Conservation (phyloP, 2,329 filamentous ascomycete genomes). For the Xylaria sp. region DNA sequence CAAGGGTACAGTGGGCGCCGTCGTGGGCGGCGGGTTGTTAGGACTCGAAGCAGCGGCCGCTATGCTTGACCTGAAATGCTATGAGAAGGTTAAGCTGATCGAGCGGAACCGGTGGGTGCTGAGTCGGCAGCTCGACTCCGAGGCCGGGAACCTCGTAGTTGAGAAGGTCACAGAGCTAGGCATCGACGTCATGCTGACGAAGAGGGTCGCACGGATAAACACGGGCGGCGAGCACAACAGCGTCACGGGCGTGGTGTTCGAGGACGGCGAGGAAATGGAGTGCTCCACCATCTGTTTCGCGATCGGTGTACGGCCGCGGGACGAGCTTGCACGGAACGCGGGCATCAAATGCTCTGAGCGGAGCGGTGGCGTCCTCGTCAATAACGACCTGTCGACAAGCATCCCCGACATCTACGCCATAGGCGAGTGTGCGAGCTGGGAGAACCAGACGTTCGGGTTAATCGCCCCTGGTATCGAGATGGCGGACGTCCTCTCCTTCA, state of each 20-base stretch:
- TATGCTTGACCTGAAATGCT: slow-evolving; percentile 83
- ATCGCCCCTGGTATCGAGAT: slow-evolving; percentile 92
- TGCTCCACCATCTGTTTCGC: slow-evolving; percentile 88
- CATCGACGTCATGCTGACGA: slow-evolving; percentile 79
- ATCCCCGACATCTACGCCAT: slow-evolving; percentile 79
- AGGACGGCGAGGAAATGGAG: slow-evolving; percentile 77
- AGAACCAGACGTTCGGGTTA: slow-evolving; percentile 83
- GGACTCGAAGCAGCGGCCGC: slow-evolving; percentile 90
- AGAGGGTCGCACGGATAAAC: slow-evolving; percentile 74
- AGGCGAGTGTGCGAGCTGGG: slow-evolving; percentile 90
- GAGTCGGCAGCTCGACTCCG: slow-evolving; percentile 79
- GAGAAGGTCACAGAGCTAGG: slow-evolving; percentile 81
- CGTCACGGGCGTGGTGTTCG: slow-evolving; percentile 77
- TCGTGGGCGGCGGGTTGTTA: slow-evolving; percentile 83
- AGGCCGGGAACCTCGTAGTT: slow-evolving; percentile 81
- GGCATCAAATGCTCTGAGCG: slow-evolving; percentile 75
- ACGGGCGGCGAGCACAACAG: slow-evolving; percentile 69
- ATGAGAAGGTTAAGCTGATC: slow-evolving; percentile 75
- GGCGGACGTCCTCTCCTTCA: slow-evolving; percentile 90
- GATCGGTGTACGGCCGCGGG: slow-evolving; percentile 81
- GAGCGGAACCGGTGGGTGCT: slow-evolving; percentile 85
- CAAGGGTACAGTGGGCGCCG: slow-evolving; percentile 72
- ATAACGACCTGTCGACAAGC: slow-evolving; percentile 71
- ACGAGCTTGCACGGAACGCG: slow-evolving; percentile 73
- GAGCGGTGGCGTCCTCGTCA: slow-evolving; percentile 77